Evolutionary conservation across 768 basidiomycete genomes (phyloP).

Genomic region (Suillus subluteus): DNA sequence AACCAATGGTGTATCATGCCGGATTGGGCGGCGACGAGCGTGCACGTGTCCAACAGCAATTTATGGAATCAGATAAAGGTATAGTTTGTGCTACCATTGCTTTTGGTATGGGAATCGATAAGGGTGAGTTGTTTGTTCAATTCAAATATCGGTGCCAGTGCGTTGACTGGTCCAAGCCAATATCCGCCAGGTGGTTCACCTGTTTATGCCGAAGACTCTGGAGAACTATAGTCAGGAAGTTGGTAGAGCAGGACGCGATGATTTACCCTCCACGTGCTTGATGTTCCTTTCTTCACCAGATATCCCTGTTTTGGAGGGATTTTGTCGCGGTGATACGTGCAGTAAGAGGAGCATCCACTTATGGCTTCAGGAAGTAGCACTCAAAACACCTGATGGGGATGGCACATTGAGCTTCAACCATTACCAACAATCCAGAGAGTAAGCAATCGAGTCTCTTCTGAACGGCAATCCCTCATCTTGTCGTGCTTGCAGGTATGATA

Average conservation of each 20-base stretch:
- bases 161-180: slow-evolving; percentile 23
- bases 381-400: slow-evolving; percentile 39
- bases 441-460: slow-evolving; percentile 17
- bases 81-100: slow-evolving; percentile 50
- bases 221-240: slow-evolving; percentile 53
- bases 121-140: slow-evolving; percentile 24
- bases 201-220: slow-evolving; percentile 48
- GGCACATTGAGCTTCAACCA: slow-evolving; percentile 44
- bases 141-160: neutral
- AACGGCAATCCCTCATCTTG: neutral
- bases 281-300: slow-evolving; percentile 49
- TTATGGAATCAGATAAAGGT: slow-evolving; percentile 42
- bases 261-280: slow-evolving; percentile 45
- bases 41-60: slow-evolving; percentile 39
- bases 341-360: slow-evolving; percentile 40
- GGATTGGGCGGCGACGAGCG: slow-evolving; percentile 41
- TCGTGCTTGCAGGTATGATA: slow-evolving; percentile 39
- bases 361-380: slow-evolving; percentile 44
- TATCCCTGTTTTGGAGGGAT: slow-evolving; percentile 51
- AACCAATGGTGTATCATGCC: slow-evolving; percentile 46
- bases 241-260: slow-evolving; percentile 47
- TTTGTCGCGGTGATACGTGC: slow-evolving; percentile 52
- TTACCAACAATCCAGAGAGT: slow-evolving; percentile 44
- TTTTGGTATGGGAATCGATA: slow-evolving; percentile 52
- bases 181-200: slow-evolving; percentile 45